Evolutionary conservation across 1,284 basidiomycete species (phyloP).

Genomic region (Pascua guehoae): DNA sequence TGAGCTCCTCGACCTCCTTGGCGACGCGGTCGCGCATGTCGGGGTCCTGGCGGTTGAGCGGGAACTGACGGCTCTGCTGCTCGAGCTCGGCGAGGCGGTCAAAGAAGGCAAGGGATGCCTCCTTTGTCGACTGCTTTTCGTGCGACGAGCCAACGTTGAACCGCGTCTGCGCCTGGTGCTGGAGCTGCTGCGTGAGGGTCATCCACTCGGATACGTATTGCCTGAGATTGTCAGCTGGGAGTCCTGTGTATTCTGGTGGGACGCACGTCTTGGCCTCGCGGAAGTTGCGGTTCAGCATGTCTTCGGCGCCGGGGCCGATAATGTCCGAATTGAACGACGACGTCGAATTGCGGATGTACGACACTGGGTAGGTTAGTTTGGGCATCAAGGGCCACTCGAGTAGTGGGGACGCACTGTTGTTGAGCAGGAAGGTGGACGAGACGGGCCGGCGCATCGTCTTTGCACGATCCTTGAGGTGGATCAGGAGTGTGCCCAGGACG

Average conservation of each 20-base stretch:
- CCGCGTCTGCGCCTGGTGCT: conserved; percentile 24
- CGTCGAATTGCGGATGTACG: conserved; percentile 46
- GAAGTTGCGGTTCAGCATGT: conserved; percentile 47
- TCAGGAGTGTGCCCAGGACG: conserved; percentile 43
- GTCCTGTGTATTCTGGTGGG: too few relatives aligned
- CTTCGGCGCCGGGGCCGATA: conserved; percentile 45
- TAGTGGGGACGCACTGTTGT: conserved; percentile 44
- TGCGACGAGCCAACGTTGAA: conserved; percentile 30
- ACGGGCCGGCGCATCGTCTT: conserved; percentile 36
- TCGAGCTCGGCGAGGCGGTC: conserved; percentile 43
- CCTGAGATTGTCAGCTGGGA: conserved; percentile 13
- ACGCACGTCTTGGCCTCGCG: conserved; percentile 42
- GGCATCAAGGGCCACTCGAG: too few relatives aligned
- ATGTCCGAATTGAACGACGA: conserved; percentile 42
- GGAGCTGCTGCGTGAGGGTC: conserved; percentile 31
- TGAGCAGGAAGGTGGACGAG: conserved; percentile 42
- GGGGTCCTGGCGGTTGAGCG: conserved; percentile 39
- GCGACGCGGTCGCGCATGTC: conserved; percentile 44
- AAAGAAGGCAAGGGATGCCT: conserved; percentile 44
- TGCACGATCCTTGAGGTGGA: conserved; percentile 33
- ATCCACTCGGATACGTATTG: conserved; percentile 42
- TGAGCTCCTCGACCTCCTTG: conserved; percentile 38
- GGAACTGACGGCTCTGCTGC: conserved; percentile 28
- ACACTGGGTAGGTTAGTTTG: conserved; percentile 29
- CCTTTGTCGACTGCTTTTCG: conserved; percentile 46